Percentiles rank a stretch among this genome's conserved stretches.
Evolutionary conservation across 768 basidiomycete species (phyloP).

Genomic region (Amanita brunnescens): DNA sequence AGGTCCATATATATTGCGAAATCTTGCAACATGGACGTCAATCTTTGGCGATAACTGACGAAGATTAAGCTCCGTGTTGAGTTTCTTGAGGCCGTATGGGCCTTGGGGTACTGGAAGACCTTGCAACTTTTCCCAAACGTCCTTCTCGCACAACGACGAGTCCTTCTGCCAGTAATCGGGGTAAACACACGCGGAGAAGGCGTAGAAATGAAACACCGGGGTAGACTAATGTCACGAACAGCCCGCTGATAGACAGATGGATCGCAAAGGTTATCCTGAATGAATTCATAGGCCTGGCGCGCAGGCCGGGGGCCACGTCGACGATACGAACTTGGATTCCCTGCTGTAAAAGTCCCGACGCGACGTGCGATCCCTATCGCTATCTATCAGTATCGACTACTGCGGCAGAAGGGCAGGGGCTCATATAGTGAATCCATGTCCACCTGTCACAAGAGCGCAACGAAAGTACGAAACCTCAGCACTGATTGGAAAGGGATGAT

Average conservation of each 20-base stretch:
- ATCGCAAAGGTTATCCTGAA: conserved; percentile 40
- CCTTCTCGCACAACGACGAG: conserved; percentile 31
- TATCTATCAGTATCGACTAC: conserved; percentile 1
- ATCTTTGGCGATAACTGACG: conserved; percentile 22
- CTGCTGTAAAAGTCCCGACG: conserved; percentile 23
- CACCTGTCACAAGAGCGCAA: conserved; percentile 36
- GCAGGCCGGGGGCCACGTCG: conserved; percentile 29
- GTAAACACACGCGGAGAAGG: conserved; percentile 55
- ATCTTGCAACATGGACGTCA: conserved; percentile 38
- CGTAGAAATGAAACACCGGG: conserved; percentile 45
- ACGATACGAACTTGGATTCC: conserved; percentile 27
- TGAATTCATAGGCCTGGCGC: conserved; percentile 24
- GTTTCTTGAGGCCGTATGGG: conserved; percentile 53
- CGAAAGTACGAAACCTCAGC: background rate
- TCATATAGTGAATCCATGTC: conserved; percentile 47
- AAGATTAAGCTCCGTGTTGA: conserved; percentile 39
- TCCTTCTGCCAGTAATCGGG: conserved; percentile 32
- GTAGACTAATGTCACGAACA: conserved; percentile 29
- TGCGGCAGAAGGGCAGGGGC: background rate
- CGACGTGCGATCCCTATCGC: conserved; percentile 40
- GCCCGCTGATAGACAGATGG: conserved; percentile 25
- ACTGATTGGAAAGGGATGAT: background rate
- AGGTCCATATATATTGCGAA: conserved; percentile 54
- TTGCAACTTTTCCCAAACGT: conserved; percentile 29
- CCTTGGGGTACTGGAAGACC: conserved; percentile 37